These are phyloP conservation scores for Nicotiana undulata DNA, from an alignment of 257 asterid species.

Conservation along the genomic window DNA sequence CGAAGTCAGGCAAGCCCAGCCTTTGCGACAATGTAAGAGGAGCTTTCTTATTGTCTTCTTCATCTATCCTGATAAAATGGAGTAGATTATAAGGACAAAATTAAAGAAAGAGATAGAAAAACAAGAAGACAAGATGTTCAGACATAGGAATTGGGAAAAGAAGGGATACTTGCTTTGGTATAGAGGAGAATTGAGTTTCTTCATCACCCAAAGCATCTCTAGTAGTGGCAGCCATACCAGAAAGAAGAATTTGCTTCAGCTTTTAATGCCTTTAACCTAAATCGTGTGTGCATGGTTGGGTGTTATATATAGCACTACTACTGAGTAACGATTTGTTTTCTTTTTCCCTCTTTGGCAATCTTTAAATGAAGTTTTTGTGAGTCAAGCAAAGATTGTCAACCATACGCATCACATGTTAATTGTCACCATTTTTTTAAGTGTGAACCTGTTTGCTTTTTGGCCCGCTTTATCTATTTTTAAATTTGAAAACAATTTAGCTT, in stretches of 20 bases:
- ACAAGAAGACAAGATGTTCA: not conserved
- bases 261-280: no score
- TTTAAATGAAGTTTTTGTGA: no score
- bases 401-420: no score
- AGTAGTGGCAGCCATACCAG: slow-evolving; percentile 28
- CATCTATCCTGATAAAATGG: not conserved
- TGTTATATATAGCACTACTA: no score
- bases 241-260: not conserved
- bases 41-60: slow-evolving; percentile 11
- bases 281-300: no score
- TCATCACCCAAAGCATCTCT: slow-evolving; percentile 22
- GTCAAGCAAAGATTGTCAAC: no score
- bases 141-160: not conserved
- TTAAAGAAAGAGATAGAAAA: not conserved
- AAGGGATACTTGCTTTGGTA: slow-evolving; percentile 29
- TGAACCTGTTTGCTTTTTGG: no score
- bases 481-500: no score
- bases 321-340: no score
- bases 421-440: no score
- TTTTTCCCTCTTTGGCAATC: no score
- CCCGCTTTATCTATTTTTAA: no score
- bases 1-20: slow-evolving; percentile 45
- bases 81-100: not conserved
- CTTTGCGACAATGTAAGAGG: slow-evolving; percentile 26
- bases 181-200: slow-evolving; percentile 32